Evolutionary conservation across 2,329 filamentous ascomycete species (phyloP), one percentile per base, ranked within the genome.

Genomic region (Aureobasidium zeae): DNA sequence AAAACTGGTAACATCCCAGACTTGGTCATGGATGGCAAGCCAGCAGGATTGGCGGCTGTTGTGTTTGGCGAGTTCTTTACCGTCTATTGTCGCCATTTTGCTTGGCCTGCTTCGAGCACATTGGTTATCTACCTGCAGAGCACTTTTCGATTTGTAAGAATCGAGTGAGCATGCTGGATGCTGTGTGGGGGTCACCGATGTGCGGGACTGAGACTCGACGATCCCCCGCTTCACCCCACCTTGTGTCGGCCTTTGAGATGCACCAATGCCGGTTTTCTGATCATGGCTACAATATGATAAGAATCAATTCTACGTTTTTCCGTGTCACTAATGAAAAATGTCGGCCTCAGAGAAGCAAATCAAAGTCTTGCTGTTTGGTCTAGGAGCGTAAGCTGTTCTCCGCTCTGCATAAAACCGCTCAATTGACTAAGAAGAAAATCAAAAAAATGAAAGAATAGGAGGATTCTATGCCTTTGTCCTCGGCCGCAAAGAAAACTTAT

Each of bases 1-100:
- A 60, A 91, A 93, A 31, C 31, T n/a, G 3, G 86, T 93, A 47
- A 93, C 83, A 69, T 94, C 86, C 66, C 91, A 95, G 51, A 94
- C 86, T 52, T 85, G 77, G 53, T 82, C 84, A 62, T 94, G 89
- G 19, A 95, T 72, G 42, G 88, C 74, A 2, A 94, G 85, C 86
- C 88, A 94, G 66, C 88, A 94, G 67, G 83, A 88, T 13, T 88
- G 77, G 44, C 73, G 59, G 2, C 81, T 80, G 58, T 84, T 89
- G 67, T 95, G 87, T 58, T 86, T 83, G 49, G 82, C 81, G 51
- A 94, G 65, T 44, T 76, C 70, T 41, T n/a, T 25, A 3, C 32
- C 42, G 9, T 45, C 33, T 24, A 37, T 16, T 11, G 12, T 19
- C 22, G 24, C 20, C 37, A 41, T 41, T n/a, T n/a, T n/a, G 2